Conservation (phyloP, 202 grass and related monocot species). For the Dendrocalamus latiflorus region DNA sequence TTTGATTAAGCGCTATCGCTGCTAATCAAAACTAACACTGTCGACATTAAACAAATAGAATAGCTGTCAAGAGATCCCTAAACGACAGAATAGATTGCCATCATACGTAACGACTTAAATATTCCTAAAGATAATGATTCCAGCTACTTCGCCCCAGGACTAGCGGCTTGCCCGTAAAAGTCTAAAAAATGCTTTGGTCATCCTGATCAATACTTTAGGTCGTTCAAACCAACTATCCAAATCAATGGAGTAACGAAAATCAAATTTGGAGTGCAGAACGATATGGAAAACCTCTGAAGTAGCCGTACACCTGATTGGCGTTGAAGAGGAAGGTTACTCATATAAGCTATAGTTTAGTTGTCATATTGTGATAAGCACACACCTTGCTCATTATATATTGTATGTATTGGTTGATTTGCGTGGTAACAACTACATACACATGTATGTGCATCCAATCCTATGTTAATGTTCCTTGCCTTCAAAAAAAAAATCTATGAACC, state of each 20-base stretch:
- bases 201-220: constrained; percentile 3
- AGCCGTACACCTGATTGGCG: constrained; percentile 32
- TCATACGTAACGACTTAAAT: neutral
- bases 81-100: neutral
- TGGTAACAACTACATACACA: constrained; percentile 5
- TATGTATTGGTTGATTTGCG: neutral
- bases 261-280: neutral
- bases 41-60: neutral
- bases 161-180: neutral
- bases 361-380: constrained; percentile 28
- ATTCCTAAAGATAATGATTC: neutral
- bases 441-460: neutral
- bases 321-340: neutral
- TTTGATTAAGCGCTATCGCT: neutral
- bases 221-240: constrained; percentile 11
- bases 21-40: neutral
- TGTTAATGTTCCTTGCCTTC: neutral
- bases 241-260: constrained; percentile 7
- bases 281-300: too few relatives aligned
- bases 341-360: constrained; percentile 39
- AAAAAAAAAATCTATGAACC: neutral
- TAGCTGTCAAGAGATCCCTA: constrained; percentile 18
- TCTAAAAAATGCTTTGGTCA: neutral
- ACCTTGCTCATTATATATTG: neutral
- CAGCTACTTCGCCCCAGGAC: neutral